Evolutionary conservation across 345 rosid species (phyloP), one percentile per base, ranked within the genome.

Genomic region (Salix dunnii): DNA sequence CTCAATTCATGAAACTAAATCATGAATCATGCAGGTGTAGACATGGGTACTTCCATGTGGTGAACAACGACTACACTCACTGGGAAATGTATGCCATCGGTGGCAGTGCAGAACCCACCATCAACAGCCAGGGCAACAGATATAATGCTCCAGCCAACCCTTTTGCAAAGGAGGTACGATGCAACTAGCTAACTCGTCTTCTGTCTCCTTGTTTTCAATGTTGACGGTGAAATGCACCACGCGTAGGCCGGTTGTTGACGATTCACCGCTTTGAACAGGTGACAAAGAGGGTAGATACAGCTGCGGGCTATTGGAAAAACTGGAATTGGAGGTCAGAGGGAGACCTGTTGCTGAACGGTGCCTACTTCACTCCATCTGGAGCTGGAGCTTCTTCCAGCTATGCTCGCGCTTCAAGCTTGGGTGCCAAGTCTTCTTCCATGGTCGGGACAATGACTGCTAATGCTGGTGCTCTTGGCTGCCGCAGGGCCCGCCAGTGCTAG

Each of bases 51-150:
- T 94, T 94, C 90, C 98, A 94, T 78, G 97, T 94, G 78, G 97
- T 94, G 70, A 94, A 94, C 90, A 94, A 94, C 70, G 98, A 94
- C 84, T 94, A 94, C 86, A 94, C 97, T 71, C 98, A 94, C 82
- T 94, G 98, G 98, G 96, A 90, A 79, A 94, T 94, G 98, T 94
- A 94, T 68, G 98, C 98, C 72, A 94, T 94, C 77, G 98, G 98
- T 76, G 98, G 98, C 78, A 92, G 98, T 80, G 98, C 97, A 60
- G 76, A 76, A 21, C 97, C 98, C 72, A 94, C 98, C 77, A 94
- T 92, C 79, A 94, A 92, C 90, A 94, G 98, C 78, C 98, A 94
- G 86, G 98, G 94, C 40, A 94, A 94, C 86, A 82, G 98, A 87
- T 94, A 92, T 40, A 84, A 86, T 74, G 98, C 98, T 81, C 97